Base-by-base conservation (phyloP, 2,329 filamentous ascomycete species). In the Nannizziopsis arthrosporioides region DNA sequence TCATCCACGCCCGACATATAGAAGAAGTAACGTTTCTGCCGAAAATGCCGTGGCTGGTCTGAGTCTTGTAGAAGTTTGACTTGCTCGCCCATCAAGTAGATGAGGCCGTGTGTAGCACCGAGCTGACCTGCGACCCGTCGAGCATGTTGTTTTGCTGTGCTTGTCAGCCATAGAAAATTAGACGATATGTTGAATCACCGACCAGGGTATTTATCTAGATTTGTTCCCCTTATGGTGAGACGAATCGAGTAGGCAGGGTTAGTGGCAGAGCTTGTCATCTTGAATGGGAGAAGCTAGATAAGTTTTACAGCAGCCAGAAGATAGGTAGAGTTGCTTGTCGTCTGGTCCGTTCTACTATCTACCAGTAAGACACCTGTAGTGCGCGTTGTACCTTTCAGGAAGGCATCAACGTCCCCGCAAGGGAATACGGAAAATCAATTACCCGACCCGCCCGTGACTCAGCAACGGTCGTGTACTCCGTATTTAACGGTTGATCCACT, bases 21-120 rank as follows among this genome's bases (percentile, higher is more conserved):
- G 61, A 76, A 79, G 56, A 81, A 81, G 58, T 80, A 80, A 17
- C 78, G 72, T 53, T 71, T 69, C 57, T 81, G 78, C 11, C 77
- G 70, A 55, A 80, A 81, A 5, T 69, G 67, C 7, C 31, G 41
- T 18, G 30, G 64, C 66, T 77, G 73, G 52, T 82, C 78, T 22
- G 76, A 79, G 56, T 82, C 78, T 50, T 77, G 73, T 53, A 72
- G 71, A 46, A 70, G 67, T 38, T 67, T 61, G 3, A 69, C 70
- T 2, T 70, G 66, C 44, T 72, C 66, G 18, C 77, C 77, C 31
- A 68, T 66, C 17, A 81, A 70, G 56, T 77, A 80, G 43, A 81
- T 73, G 46, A 81, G 61, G 19, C 77, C 74, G 38, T 37, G 22
- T 1, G 27, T 44, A 2, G 62, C 56, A 10, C 62, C 60, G 37